These are phyloP conservation scores for Macrolepiota fuliginosa DNA, from an alignment of 768 basidiomycete species.

Conservation along the genomic window DNA sequence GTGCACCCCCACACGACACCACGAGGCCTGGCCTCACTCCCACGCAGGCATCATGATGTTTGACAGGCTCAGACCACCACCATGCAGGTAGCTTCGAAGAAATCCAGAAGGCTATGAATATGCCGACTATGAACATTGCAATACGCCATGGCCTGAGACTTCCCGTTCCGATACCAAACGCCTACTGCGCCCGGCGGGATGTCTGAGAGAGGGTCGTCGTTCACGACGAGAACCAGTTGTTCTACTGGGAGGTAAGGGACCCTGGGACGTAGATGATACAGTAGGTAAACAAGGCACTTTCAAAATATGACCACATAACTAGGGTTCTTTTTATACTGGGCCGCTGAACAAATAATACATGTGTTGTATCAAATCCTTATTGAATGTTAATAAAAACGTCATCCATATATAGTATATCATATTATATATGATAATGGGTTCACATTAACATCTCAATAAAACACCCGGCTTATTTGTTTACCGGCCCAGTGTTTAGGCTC, in stretches of 20 bases:
- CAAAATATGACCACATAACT: too few species aligned
- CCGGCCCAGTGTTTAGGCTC: too few species aligned
- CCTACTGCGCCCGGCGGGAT: constrained; percentile 66
- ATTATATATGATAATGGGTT: too few species aligned
- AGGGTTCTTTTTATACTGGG: too few species aligned
- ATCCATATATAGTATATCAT: too few species aligned
- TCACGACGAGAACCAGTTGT: constrained; percentile 66
- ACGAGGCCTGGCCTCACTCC: background rate
- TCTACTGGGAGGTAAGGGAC: constrained; percentile 34
- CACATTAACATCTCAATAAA: too few species aligned
- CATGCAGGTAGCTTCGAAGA: constrained; percentile 46
- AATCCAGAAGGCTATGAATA: constrained; percentile 58
- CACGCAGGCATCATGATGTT: background rate
- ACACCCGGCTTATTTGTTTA: too few species aligned
- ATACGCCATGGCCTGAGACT: constrained; percentile 69
- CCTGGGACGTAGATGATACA: too few species aligned
- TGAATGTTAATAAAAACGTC: too few species aligned
- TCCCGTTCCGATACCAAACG: constrained; percentile 68
- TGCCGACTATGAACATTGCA: constrained; percentile 54
- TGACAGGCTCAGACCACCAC: constrained; percentile 33
- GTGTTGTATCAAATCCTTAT: too few species aligned
- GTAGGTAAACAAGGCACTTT: too few species aligned
- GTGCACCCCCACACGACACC: background rate
- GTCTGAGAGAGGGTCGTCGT: constrained; percentile 62
- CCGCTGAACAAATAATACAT: too few species aligned